Base-by-base conservation (phyloP, 371 early-diverging fungal genomes). In the Enterospora canceri region DNA sequence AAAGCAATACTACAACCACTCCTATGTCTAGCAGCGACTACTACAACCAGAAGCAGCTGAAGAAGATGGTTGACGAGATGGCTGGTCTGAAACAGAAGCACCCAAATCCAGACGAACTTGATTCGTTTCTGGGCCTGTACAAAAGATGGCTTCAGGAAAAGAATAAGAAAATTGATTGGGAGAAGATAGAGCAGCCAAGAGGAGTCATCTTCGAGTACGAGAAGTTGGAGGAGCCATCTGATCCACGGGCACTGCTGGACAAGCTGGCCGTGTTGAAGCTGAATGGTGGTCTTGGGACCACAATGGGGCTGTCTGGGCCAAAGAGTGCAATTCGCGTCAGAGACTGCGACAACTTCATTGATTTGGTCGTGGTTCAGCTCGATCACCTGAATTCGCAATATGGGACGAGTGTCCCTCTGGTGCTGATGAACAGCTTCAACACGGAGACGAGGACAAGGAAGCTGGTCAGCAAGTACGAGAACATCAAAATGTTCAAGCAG, bases 241-340 rank as follows among this genome's bases (percentile, higher is more conserved):
- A 70, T 18, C 28, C 60, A 18, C 29, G 65, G 33, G 28, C 68
- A 48, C 62, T 61, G 32, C 23, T 79, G 29, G 81, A 81, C 68
- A 94, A 95, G 79, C 84, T 97, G 12, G 95, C 94, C 53, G 94
- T 97, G 3, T 83, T 97, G 54, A 97, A 97, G 83, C 84, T 97
- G 57, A 96, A 97, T 75, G 96, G 98, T 77, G 98, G 96, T 67
- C 85, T 96, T 33, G 98, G 96, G 65, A 96, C 96, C 28, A 91
- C 95, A 53, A 97, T 97, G 98, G 98, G 97, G 31, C 93, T 92
- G 75, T 89, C 91, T 64, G 97, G 96, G n/a, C 97, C 97, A 63
- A 97, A 97, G 82, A 77, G 82, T 63, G 94, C 91, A 46, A 96
- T 97, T 76, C 91, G 94, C 82, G 94, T 97, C 29, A 87, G 91